phyloP scores from a whole-genome alignment of 352 stramenopile species.

The Aphanomyces invadans region DNA sequence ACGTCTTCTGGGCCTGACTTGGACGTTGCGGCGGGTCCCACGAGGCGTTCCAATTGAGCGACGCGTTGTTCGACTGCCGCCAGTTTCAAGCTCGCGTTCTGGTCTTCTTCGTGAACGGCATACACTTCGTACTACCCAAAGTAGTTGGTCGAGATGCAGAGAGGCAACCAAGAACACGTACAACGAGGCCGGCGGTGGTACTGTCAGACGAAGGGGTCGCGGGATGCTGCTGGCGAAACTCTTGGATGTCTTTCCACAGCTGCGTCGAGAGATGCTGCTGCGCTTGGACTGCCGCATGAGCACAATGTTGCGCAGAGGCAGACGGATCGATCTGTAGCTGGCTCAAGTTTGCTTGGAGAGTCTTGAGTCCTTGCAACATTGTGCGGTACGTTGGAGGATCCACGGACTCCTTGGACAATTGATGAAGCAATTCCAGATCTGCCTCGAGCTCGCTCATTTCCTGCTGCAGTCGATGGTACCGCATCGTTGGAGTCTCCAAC shows the following conservation, averaged over 20 bases:
- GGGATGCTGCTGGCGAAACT: background rate
- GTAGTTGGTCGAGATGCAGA: background rate
- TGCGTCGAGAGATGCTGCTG: conserved; percentile 23
- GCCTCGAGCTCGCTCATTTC: conserved; percentile 21
- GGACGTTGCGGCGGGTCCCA: background rate
- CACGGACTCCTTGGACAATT: background rate
- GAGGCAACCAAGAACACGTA: background rate
- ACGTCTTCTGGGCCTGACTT: background rate
- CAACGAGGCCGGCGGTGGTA: background rate
- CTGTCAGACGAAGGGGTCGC: background rate
- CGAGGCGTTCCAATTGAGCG: conserved; percentile 6
- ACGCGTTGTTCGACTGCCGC: conserved; percentile 18
- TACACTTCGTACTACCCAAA: conserved; percentile 22
- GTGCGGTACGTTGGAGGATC: conserved; percentile 10
- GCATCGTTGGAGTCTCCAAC: conserved; percentile 20
- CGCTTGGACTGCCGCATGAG: background rate
- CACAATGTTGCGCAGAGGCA: background rate
- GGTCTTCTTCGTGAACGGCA: conserved; percentile 21
- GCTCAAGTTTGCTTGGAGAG: conserved; percentile 18
- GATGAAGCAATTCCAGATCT: conserved; percentile 17
- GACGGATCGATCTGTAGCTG: conserved; percentile 12
- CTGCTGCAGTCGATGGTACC: conserved; percentile 21
- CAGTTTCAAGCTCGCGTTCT: conserved; percentile 17
- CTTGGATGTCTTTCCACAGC: conserved; percentile 20
- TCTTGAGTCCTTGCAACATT: conserved; percentile 18